Evolutionary conservation across 108 stramenopile species (phyloP), one percentile per base, ranked within the genome.

Genomic region (Seminavis robusta): DNA sequence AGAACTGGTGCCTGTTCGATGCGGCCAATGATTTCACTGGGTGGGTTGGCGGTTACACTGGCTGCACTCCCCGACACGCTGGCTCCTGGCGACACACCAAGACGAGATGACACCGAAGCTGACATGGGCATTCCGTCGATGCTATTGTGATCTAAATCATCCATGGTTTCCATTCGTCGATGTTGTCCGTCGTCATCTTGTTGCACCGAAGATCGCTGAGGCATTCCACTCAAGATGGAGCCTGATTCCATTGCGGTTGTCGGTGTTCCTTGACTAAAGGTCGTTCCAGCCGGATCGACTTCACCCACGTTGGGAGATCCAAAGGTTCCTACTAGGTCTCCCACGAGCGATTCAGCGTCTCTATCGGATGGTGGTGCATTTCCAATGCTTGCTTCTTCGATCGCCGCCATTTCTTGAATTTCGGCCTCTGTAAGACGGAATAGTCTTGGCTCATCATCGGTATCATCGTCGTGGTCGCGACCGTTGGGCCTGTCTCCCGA

Each of bases 351-450:
- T 29, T 81, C 74, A 23, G 72, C 75, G 20, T 73, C 74, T 36
- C 86, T 69, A 15, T 79, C 69, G 17, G 83, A 84, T 6, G 71
- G 79, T 19, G 87, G 87, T 16, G 80, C 79, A 58, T 89, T 84
- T 4, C 77, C 80, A 17, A 67, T 79, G 34, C 80, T 81, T 9
- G 74, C 83, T 41, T 83, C 76, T 25, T 89, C 87, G 23, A 82
- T 84, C 17, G 81, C 83, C 10, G 49, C 76, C 52, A 89, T 61
- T 50, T 85, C 83, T 29, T 77, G 76, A 11, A 89, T 84, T 32
- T 82, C 87, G 10, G 67, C 74, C 65, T 85, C 80, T 33, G 83
- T 89, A 27, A 87, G 45, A 3, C 79, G 59, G 11, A 80, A 52
- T 11, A 75, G 42, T n/a, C 75, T 71, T 9, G 67, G 69, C 57